Evolutionary conservation across 2,329 filamentous ascomycete genomes (phyloP).

Genomic region (Beauveria medogensis): DNA sequence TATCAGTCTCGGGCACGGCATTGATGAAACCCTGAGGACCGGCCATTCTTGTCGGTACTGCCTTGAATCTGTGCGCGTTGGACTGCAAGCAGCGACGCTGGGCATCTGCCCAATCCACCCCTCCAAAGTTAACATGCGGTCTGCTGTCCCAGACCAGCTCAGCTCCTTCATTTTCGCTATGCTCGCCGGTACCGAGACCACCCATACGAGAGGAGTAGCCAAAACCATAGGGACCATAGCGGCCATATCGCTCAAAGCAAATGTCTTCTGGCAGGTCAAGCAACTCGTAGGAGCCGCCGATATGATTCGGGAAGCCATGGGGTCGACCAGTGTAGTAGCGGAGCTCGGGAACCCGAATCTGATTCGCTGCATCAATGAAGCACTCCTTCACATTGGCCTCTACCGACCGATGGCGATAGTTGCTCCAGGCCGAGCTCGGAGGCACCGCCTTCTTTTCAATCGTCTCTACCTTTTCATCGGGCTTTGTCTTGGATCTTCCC

Average conservation of each 20-base stretch:
- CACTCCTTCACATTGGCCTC: slow-evolving; percentile 58
- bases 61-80: slow-evolving; percentile 63
- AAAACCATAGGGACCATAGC: slow-evolving; percentile 80
- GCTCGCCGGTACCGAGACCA: slow-evolving; percentile 76
- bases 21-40: slow-evolving; percentile 45
- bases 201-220: slow-evolving; percentile 75
- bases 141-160: slow-evolving; percentile 67
- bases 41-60: slow-evolving; percentile 30
- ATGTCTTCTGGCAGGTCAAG: slow-evolving; percentile 74
- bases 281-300: slow-evolving; percentile 79
- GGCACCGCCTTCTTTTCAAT: slow-evolving; percentile 17
- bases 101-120: slow-evolving; percentile 69
- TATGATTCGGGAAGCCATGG: slow-evolving; percentile 73
- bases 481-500: slow-evolving; percentile 13
- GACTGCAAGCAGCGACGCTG: slow-evolving; percentile 65
- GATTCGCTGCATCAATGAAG: slow-evolving; percentile 63
- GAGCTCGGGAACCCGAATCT: slow-evolving; percentile 58
- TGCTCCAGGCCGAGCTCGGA: slow-evolving; percentile 26
- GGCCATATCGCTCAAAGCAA: slow-evolving; percentile 87
- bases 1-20: slow-evolving; percentile 22
- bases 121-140: slow-evolving; percentile 67
- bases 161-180: slow-evolving; percentile 74
- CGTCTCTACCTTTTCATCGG: slow-evolving; percentile 12
- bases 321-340: slow-evolving; percentile 72
- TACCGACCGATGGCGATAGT: slow-evolving; percentile 30